phyloP scores from a whole-genome alignment of 192 early-diverging fungal species.

The Coemansia brasiliensis region DNA sequence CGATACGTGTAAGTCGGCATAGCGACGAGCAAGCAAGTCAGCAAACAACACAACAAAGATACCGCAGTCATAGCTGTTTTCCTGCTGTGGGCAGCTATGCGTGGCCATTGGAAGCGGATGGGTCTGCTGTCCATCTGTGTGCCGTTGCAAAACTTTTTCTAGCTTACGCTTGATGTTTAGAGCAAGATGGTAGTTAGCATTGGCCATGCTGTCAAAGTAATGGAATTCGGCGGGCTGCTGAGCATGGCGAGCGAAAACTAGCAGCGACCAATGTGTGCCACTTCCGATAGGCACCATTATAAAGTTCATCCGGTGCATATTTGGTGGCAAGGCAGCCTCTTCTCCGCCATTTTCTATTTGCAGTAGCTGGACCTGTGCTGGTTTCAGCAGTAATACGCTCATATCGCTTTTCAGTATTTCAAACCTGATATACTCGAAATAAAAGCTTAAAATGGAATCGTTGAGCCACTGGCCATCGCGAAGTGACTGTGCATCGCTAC shows the following conservation, averaged over 20 bases:
- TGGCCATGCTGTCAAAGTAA: constrained; percentile 52
- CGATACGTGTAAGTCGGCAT: constrained; percentile 25
- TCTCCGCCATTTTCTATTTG: constrained; percentile 8
- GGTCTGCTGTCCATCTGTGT: not conserved
- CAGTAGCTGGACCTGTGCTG: constrained; percentile 27
- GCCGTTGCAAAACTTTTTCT: not conserved
- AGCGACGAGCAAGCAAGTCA: constrained; percentile 40
- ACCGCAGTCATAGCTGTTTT: constrained; percentile 46
- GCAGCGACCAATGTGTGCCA: constrained; percentile 42
- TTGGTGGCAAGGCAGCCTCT: constrained; percentile 19
- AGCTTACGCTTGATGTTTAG: constrained; percentile 15
- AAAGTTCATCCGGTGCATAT: constrained; percentile 14
- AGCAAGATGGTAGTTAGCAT: constrained; percentile 33
- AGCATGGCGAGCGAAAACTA: constrained; percentile 12
- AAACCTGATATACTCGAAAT: constrained; percentile 47
- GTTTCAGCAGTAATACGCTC: constrained; percentile 38
- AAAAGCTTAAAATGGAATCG: constrained; percentile 47
- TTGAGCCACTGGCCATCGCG: constrained; percentile 41
- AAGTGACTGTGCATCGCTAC: constrained; percentile 30
- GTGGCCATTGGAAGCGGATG: constrained; percentile 15
- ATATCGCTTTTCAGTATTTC: constrained; percentile 28
- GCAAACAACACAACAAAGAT: constrained; percentile 46
- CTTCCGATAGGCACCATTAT: constrained; percentile 38
- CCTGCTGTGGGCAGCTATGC: constrained; percentile 54
- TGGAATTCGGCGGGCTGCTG: constrained; percentile 19